Percentiles rank a stretch among this genome's conserved stretches.
These are phyloP conservation scores for Osmanthus fragrans DNA, from an alignment of 257 asterid species.

Conservation along the genomic window DNA sequence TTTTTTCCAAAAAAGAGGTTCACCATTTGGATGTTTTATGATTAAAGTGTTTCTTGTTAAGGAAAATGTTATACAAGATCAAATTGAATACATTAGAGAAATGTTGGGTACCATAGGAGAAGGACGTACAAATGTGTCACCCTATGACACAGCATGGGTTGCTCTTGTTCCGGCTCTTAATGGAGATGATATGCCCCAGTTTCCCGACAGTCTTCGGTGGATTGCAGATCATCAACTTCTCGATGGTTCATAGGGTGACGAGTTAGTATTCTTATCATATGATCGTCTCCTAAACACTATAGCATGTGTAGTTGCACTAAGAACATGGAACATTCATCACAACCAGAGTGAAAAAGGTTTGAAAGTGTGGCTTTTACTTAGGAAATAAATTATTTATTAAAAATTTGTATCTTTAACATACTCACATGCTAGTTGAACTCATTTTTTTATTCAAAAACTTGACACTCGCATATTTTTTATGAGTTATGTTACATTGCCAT, in stretches of 20 bases:
- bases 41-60: background rate
- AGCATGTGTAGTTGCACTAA: slow-evolving; percentile 46
- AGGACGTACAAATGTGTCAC: slow-evolving; percentile 45
- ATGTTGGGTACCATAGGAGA: slow-evolving; percentile 32
- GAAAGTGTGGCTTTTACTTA: background rate
- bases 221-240: slow-evolving; percentile 39
- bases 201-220: slow-evolving; percentile 44
- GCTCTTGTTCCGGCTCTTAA: slow-evolving; percentile 26
- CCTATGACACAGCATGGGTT: slow-evolving; percentile 56
- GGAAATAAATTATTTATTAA: background rate
- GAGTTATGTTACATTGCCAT: too few species aligned
- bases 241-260: slow-evolving; percentile 57
- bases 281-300: slow-evolving; percentile 48
- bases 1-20: too few species aligned
- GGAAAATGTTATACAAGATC: slow-evolving; percentile 11
- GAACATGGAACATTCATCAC: slow-evolving; percentile 35
- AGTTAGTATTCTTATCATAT: slow-evolving; percentile 5
- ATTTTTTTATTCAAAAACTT: too few species aligned
- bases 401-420: background rate
- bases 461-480: too few species aligned
- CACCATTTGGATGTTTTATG: background rate
- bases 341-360: slow-evolving; percentile 33
- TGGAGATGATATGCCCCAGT: slow-evolving; percentile 30
- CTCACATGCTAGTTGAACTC: too few species aligned
- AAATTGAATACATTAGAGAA: slow-evolving; percentile 17